phyloP scores from a whole-genome alignment of 495 filamentous ascomycete species.

The Aspergillus ostianus region DNA sequence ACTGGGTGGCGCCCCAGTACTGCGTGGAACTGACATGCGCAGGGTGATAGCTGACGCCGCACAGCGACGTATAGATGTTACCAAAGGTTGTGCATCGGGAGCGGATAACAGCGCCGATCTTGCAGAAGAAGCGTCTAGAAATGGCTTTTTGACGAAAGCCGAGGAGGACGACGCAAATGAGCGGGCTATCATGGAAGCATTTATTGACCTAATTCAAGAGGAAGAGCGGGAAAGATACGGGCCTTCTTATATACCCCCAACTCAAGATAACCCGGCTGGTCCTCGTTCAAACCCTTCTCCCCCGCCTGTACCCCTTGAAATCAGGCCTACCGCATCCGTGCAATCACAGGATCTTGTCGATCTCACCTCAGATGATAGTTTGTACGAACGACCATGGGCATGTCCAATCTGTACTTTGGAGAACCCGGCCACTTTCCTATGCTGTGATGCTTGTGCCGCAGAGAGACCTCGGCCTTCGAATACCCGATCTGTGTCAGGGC shows the following conservation, averaged over 20 bases:
- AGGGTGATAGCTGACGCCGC: constrained; percentile 72
- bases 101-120: constrained; percentile 55
- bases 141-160: constrained; percentile 78
- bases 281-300: constrained; percentile 34
- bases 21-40: constrained; percentile 69
- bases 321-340: constrained; percentile 16
- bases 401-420: constrained; percentile 81
- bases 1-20: constrained; percentile 65
- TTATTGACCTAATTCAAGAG: constrained; percentile 83
- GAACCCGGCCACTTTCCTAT: constrained; percentile 66
- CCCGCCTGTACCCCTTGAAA: constrained; percentile 21
- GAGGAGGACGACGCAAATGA: constrained; percentile 92
- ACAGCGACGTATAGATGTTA: constrained; percentile 63
- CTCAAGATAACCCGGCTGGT: constrained; percentile 58
- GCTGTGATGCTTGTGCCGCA: constrained; percentile 75
- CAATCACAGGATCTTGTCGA: constrained; percentile 13
- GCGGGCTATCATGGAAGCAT: constrained; percentile 79
- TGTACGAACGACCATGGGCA: constrained; percentile 57
- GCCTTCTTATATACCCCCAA: constrained; percentile 61
- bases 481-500: constrained; percentile 18
- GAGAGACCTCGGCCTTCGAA: constrained; percentile 53
- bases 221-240: constrained; percentile 77
- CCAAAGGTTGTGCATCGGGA: constrained; percentile 73
- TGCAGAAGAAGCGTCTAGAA: constrained; percentile 65
- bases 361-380: constrained; percentile 26